Conservation (phyloP, 208 protist species). For the Trypanosoma rangeli region DNA sequence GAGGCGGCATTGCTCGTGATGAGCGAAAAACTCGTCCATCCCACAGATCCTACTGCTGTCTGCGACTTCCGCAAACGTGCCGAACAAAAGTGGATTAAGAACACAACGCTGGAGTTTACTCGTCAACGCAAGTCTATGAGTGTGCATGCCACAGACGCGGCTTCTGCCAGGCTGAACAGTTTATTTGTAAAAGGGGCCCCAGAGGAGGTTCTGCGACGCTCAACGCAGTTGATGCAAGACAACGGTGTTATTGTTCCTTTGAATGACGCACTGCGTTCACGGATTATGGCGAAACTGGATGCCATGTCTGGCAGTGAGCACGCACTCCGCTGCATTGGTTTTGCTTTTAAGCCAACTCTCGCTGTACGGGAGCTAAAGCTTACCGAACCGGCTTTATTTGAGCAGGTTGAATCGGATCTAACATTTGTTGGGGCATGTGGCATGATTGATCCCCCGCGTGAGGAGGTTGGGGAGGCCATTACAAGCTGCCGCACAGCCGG, state of each 20-base stretch:
- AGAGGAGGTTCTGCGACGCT: conserved; percentile 92
- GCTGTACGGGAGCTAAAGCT: conserved; percentile 42
- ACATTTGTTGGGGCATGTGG: conserved; percentile 91
- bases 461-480: conserved; percentile 91
- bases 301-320: conserved; percentile 53
- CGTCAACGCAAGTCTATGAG: conserved; percentile 96
- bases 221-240: conserved; percentile 50
- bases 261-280: conserved; percentile 20
- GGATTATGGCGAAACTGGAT: conserved; percentile 44
- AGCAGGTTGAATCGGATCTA: conserved; percentile 77
- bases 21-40: conserved; percentile 87
- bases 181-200: conserved; percentile 96
- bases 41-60: conserved; percentile 7
- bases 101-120: conserved; percentile 93
- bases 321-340: conserved; percentile 81
- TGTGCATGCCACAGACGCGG: conserved; percentile 62
- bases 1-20: conserved; percentile 92
- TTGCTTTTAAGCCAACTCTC: conserved; percentile 60
- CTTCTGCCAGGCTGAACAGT: conserved; percentile 21
- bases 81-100: conserved; percentile 45
- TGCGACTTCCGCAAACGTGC: conserved; percentile 34
- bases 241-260: conserved; percentile 56
- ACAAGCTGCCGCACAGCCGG: conserved; percentile 90
- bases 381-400: conserved; percentile 62
- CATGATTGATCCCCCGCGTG: conserved; percentile 94